Percentiles rank a stretch among this genome's conserved stretches.
These are phyloP conservation scores for Magnaporthiopsis incrustans DNA, from an alignment of 2,329 filamentous ascomycete species.

Conservation along the genomic window DNA sequence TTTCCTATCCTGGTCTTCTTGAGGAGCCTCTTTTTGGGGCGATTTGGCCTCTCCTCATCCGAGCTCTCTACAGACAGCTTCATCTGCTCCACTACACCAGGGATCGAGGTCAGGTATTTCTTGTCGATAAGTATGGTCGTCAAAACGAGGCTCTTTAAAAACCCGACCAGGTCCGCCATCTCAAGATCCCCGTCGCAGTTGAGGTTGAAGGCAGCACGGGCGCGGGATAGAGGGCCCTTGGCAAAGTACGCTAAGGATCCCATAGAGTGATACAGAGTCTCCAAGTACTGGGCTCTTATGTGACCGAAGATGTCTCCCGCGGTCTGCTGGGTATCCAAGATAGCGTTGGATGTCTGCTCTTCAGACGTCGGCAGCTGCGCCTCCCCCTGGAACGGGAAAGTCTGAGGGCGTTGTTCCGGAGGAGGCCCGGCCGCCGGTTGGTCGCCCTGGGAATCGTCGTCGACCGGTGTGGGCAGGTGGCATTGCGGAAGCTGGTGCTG, in stretches of 20 bases:
- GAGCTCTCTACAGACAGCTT: constrained; percentile 49
- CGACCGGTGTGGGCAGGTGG: constrained; percentile 5
- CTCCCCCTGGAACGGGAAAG: constrained; percentile 1
- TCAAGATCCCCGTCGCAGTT: constrained; percentile 52
- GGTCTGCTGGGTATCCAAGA: constrained; percentile 17
- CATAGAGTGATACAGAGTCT: constrained; percentile 56
- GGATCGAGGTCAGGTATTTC: constrained; percentile 68
- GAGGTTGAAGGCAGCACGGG: constrained; percentile 61
- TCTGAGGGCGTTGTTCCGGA: neutral
- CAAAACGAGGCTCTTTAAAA: constrained; percentile 61
- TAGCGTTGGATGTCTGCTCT: constrained; percentile 22
- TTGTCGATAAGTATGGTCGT: constrained; percentile 64
- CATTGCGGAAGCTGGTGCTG: constrained; percentile 14
- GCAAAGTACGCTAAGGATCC: constrained; percentile 64
- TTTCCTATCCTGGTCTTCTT: constrained; percentile 62
- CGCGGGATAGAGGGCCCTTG: constrained; percentile 71
- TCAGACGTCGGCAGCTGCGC: constrained; percentile 9
- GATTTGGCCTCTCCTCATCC: constrained; percentile 32
- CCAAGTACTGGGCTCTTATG: constrained; percentile 50
- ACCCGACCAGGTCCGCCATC: constrained; percentile 56
- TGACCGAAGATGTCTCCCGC: constrained; percentile 48
- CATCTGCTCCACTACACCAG: constrained; percentile 50
- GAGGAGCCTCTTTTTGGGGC: constrained; percentile 39
- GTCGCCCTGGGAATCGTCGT: neutral
- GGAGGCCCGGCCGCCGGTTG: neutral